These are phyloP conservation scores for Picea glauca DNA, from an alignment of 75 land plant species.

Conservation along the genomic window DNA sequence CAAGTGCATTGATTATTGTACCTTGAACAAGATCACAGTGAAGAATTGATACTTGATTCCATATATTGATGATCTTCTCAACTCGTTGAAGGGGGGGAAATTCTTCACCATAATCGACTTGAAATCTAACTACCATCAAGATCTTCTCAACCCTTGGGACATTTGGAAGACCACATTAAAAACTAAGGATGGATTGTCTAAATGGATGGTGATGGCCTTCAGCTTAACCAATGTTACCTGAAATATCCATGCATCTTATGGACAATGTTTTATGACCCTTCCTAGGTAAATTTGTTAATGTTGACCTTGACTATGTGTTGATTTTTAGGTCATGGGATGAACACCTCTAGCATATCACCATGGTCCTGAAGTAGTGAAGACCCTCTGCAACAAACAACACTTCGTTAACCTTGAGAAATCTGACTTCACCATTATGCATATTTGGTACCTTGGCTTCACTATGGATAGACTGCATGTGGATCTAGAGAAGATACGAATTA, in stretches of 20 bases:
- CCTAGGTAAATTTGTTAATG: too few relatives aligned
- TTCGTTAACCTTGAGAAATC: too few relatives aligned
- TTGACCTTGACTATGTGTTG: too few relatives aligned
- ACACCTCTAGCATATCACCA: neutral
- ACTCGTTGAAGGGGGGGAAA: neutral
- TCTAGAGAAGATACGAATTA: neutral
- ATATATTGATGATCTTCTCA: too few relatives aligned
- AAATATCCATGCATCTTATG: neutral
- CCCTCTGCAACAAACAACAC: neutral
- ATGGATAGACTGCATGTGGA: too few relatives aligned
- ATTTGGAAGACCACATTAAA: neutral
- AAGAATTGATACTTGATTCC: neutral
- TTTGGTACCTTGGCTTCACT: too few relatives aligned
- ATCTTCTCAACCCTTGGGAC: neutral
- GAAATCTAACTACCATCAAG: neutral
- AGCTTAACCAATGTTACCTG: neutral
- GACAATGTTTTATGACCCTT: neutral
- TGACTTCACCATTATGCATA: too few relatives aligned
- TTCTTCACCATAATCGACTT: neutral
- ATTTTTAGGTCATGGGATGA: too few relatives aligned
- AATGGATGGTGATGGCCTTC: too few relatives aligned
- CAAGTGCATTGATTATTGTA: too few relatives aligned
- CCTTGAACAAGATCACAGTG: neutral
- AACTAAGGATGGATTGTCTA: neutral
- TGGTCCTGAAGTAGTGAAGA: neutral